Conservation (phyloP, 805 yeast species). For the Trichomonascus vanleenenianus region DNA sequence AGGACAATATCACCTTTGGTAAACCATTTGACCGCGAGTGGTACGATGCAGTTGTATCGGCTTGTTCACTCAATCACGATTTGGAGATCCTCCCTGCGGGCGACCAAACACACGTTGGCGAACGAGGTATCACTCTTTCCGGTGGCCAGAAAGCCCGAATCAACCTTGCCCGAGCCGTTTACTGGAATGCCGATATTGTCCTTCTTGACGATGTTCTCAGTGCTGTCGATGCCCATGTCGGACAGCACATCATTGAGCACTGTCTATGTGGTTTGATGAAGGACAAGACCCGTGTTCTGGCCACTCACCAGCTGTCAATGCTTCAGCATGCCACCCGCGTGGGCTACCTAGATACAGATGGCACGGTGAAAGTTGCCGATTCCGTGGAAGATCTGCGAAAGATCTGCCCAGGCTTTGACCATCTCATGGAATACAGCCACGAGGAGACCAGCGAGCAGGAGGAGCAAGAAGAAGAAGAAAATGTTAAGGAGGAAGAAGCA, state of each 20-base stretch:
- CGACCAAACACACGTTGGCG: slow-evolving; percentile 73
- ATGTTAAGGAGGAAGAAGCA: slow-evolving; percentile 7
- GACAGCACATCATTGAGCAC: slow-evolving; percentile 58
- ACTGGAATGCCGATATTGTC: slow-evolving; percentile 53
- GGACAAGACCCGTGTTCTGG: slow-evolving; percentile 53
- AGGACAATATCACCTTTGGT: slow-evolving; percentile 68
- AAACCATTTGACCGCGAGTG: slow-evolving; percentile 37
- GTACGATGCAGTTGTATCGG: slow-evolving; percentile 46
- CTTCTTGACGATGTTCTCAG: slow-evolving; percentile 70
- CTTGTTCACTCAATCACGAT: slow-evolving; percentile 60
- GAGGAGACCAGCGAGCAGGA: slow-evolving; percentile 18
- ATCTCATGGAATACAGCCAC: slow-evolving; percentile 34
- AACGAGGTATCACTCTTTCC: slow-evolving; percentile 71
- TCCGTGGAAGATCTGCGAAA: slow-evolving; percentile 45
- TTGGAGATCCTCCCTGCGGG: slow-evolving; percentile 59
- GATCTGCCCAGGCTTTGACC: slow-evolving; percentile 41
- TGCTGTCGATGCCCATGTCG: slow-evolving; percentile 82
- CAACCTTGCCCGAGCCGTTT: slow-evolving; percentile 69
- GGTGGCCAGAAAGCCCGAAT: slow-evolving; percentile 87
- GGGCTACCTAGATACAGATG: slow-evolving; percentile 52
- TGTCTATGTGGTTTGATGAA: slow-evolving; percentile 52
- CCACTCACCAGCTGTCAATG: slow-evolving; percentile 66
- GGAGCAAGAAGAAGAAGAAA: slow-evolving; percentile 10
- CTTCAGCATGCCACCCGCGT: slow-evolving; percentile 57
- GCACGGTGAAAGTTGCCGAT: slow-evolving; percentile 26